Conservation (phyloP, 345 rosid species). For the Combretum micranthum region DNA sequence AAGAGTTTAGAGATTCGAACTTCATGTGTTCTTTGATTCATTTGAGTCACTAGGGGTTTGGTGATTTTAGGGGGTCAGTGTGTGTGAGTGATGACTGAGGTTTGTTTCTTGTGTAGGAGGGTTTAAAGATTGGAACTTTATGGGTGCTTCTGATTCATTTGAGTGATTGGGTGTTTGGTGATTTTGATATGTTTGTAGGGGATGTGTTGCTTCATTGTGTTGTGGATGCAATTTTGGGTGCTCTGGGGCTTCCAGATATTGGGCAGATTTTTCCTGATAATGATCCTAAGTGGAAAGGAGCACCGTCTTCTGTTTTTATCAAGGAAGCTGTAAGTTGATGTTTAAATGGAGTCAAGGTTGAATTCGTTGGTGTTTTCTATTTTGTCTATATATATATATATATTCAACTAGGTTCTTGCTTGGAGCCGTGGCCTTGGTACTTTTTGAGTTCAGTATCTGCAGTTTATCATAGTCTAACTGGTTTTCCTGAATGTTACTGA, state of each 20-base stretch:
- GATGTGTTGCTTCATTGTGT: conserved; percentile 98
- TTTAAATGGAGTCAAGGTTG: neutral
- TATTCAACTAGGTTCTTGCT: too few species aligned
- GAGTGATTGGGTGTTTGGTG: neutral
- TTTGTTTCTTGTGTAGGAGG: neutral
- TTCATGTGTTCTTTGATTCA: too few species aligned
- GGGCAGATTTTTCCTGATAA: conserved; percentile 94
- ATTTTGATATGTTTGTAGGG: conserved; percentile 40
- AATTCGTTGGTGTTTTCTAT: neutral
- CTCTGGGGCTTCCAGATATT: conserved; percentile 93
- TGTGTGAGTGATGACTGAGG: too few species aligned
- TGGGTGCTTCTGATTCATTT: neutral
- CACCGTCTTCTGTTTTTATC: conserved; percentile 79
- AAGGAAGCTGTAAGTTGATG: conserved; percentile 82
- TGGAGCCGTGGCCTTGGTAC: too few species aligned
- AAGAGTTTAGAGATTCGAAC: too few species aligned
- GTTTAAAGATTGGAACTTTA: neutral
- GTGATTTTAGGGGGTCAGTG: neutral
- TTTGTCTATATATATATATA: too few species aligned
- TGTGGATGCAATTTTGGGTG: conserved; percentile 96
- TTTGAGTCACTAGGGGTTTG: too few species aligned
- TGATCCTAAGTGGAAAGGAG: conserved; percentile 98
- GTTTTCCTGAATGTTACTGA: too few species aligned
- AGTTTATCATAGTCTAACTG: too few species aligned
- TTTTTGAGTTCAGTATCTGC: too few species aligned